Evolutionary conservation across 2,329 filamentous ascomycete species (phyloP), one percentile per base, ranked within the genome.

Genomic region (Stachybotrys chlorohalonatus): DNA sequence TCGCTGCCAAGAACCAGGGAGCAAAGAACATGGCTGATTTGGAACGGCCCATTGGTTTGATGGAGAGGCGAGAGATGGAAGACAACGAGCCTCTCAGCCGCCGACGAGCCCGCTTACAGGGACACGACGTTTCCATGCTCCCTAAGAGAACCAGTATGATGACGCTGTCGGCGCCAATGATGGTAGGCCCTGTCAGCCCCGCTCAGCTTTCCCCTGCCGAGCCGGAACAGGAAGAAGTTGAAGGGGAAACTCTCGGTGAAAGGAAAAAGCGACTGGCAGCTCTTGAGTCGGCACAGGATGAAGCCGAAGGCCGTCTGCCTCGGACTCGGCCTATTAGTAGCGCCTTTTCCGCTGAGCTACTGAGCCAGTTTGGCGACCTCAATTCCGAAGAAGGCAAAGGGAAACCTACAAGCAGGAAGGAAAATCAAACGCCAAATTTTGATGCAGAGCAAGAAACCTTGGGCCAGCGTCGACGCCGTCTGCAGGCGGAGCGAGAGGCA

Each of bases 1-100:
- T 99, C 15, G 84, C 86, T 0, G 78, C 76, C 47, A 83, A 82
- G 58, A 76, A 81, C 7, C 74, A 79, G n/a, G 77, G 78, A 11
- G 71, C 72, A 36, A 71, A 76, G 55, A 74, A 77, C 51, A 69
- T 77, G 57, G 75, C 77, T 55, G 79, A 82, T 71, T 64, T 85
- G 59, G 79, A 84, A 70, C 72, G 84, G 11, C 88, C 89, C 0
- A 68, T 90, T 6, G 89, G 89, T 5, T 70, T 94, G 54, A 85
- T 94, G 76, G 88, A 95, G 66, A 84, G 83, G 62, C 84, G 90
- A 50, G 87, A 95, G 56, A 74, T 94, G 60, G 94, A 99, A 67
- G 94, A 99, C 64, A 94, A 91, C 54, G 94, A 97, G 67, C 92
- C 94, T 0, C 75, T 96, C 17, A 91, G 87, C 63, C 80, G 80